A percentile compares a stretch with the other conserved stretches of the same genome.
phyloP scores from a whole-genome alignment of 495 filamentous ascomycete species.

The Trypethelium eluteriae region DNA sequence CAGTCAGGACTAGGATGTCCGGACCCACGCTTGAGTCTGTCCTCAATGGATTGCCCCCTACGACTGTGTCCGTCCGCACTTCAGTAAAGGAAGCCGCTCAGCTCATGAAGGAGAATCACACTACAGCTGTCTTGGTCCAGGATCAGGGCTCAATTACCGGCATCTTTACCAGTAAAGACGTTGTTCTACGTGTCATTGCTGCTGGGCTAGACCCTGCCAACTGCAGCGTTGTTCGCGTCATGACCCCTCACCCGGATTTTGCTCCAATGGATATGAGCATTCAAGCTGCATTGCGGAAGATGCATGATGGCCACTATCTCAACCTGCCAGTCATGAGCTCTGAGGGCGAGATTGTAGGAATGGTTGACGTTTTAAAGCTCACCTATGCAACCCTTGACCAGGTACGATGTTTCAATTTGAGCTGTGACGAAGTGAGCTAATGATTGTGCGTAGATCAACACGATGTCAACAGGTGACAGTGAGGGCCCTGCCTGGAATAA shows the following conservation, averaged over 20 bases:
- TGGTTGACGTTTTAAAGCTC: slow-evolving; percentile 97
- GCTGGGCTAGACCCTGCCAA: slow-evolving; percentile 89
- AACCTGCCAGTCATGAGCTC: slow-evolving; percentile 95
- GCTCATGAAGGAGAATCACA: slow-evolving; percentile 97
- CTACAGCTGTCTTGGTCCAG: slow-evolving; percentile 90
- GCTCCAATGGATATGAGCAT: slow-evolving; percentile 98
- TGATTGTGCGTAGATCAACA: slow-evolving; percentile 51
- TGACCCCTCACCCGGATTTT: slow-evolving; percentile 98
- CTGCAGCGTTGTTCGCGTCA: slow-evolving; percentile 95
- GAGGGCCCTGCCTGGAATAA: slow-evolving; percentile 99
- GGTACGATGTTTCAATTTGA: slow-evolving; percentile 44
- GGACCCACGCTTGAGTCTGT: slow-evolving; percentile 94
- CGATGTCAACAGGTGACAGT: slow-evolving; percentile 69
- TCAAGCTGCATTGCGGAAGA: slow-evolving; percentile 93
- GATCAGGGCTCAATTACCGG: slow-evolving; percentile 95
- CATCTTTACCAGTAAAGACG: slow-evolving; percentile 99
- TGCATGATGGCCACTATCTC: slow-evolving; percentile 98
- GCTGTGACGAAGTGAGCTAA: background rate
- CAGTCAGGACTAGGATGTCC: slow-evolving; percentile 91
- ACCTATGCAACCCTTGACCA: slow-evolving; percentile 98
- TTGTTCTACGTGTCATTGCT: slow-evolving; percentile 95
- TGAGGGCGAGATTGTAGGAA: slow-evolving; percentile 95
- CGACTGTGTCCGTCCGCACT: slow-evolving; percentile 89
- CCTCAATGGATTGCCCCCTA: slow-evolving; percentile 80
- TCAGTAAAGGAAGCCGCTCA: slow-evolving; percentile 91